Evolutionary conservation across 306 rosid genomes (phyloP), one percentile per base, ranked within the genome.

Genomic region (Acmispon strigosus): DNA sequence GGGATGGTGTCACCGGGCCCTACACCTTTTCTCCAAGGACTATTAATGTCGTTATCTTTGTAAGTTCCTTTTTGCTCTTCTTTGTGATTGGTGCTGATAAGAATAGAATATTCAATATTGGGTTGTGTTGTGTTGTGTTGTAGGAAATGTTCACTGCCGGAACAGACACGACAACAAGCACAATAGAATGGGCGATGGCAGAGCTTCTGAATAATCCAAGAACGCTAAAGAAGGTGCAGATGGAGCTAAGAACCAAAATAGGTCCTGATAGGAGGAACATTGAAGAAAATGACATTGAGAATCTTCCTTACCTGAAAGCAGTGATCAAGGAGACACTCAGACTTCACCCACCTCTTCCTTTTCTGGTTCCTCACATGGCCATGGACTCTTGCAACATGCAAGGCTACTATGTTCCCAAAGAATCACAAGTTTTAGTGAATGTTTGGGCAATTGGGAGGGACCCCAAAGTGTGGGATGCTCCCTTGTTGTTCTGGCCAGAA

Each of bases 361-460:
- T 92, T 72, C 39, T 92, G 65, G 96, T 92, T 54, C 98, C 98
- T 15, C 96, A 84, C 78, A 88, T 85, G 98, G 96, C 96, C 58
- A 78, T 81, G 90, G 85, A 84, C 17, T 67, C 76, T 20, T 79
- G 96, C 73, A 56, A 74, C 6, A 73, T 93, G 77, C 76, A 58
- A 7, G 91, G 89, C 56, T 84, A 84, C 66, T 6, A 42, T n/a
- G 86, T 93, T 39, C 96, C 98, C 0, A 84, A 90, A 56, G 84
- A 80, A 10, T 85, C 98, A 0, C 96, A 93, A 55, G 47, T 90
- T 32, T 70, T 93, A 0, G 98, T 93, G 8, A 93, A 93, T 54
- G 93, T 85, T 41, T 90, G 96, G 98, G 98, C 96, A n/a, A 90
- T 93, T 43, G 96, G 96, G 3, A 80, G 91, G 56, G 98, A 90